Conservation (phyloP, 345 rosid genomes). For the Hibiscus syriacus region DNA sequence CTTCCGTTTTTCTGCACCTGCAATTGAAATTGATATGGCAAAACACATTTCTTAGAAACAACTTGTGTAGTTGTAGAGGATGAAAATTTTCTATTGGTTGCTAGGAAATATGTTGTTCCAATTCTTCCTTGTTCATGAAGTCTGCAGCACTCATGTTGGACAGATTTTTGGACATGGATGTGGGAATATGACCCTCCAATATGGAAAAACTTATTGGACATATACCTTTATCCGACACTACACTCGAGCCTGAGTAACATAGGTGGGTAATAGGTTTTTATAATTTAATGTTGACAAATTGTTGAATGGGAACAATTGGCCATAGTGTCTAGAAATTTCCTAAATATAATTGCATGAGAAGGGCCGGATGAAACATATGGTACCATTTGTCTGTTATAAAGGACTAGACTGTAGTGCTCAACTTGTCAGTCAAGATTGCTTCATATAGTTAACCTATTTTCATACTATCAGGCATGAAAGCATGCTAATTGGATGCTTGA, state of each 20-base stretch:
- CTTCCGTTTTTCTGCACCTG: no score
- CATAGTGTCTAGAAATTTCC: neutral
- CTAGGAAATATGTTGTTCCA: neutral
- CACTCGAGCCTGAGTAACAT: neutral
- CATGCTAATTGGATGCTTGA: neutral
- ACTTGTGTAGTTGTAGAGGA: neutral
- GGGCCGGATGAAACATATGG: neutral
- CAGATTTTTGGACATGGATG: neutral
- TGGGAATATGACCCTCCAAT: neutral
- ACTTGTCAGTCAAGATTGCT: neutral
- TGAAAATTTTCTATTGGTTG: neutral
- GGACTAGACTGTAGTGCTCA: neutral
- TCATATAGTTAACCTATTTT: neutral
- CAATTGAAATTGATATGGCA: no score
- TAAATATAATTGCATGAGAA: neutral
- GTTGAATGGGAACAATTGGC: neutral
- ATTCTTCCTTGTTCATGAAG: neutral
- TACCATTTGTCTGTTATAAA: neutral
- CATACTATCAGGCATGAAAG: neutral
- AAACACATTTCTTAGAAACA: neutral
- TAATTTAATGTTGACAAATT: neutral
- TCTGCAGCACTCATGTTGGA: neutral
- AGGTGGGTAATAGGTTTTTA: neutral
- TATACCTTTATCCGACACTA: neutral
- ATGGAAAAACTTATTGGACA: neutral